Conservation (phyloP, 1,284 basidiomycete genomes). For the Coniferiporia sulphurascens region DNA sequence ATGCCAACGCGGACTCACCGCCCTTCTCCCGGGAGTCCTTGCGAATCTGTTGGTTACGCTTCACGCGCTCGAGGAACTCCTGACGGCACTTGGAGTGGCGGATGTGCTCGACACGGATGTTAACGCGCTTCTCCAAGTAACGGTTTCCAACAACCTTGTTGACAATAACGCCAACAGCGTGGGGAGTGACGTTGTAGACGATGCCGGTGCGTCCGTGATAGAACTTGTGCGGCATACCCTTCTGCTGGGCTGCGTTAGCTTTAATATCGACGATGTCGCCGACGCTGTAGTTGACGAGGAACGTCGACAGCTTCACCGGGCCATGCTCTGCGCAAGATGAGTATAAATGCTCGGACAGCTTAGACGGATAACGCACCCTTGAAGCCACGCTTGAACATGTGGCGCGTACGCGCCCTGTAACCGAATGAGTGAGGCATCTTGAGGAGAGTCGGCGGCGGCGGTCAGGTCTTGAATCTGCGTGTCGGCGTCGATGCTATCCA, state of each 20-base stretch:
- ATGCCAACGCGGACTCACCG: slow-evolving; percentile 38
- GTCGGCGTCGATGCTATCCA: neutral
- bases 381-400: slow-evolving; percentile 99
- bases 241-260: slow-evolving; percentile 98
- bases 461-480: slow-evolving; percentile 24
- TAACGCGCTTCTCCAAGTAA: slow-evolving; percentile 99
- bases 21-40: slow-evolving; percentile 85
- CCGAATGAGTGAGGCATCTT: slow-evolving; percentile 99
- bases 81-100: slow-evolving; percentile 98
- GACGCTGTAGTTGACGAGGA: slow-evolving; percentile 88
- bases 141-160: slow-evolving; percentile 99
- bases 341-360: slow-evolving; percentile 14
- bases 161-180: slow-evolving; percentile 94
- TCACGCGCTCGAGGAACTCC: slow-evolving; percentile 96
- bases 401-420: slow-evolving; percentile 99
- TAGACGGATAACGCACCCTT: slow-evolving; percentile 59
- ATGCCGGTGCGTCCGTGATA: slow-evolving; percentile 96
- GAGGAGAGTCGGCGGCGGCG: slow-evolving; percentile 50
- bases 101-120: slow-evolving; percentile 98
- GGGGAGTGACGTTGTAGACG: slow-evolving; percentile 96
- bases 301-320: slow-evolving; percentile 88
- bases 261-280: slow-evolving; percentile 99
- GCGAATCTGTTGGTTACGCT: slow-evolving; percentile 86
- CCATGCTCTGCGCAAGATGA: slow-evolving; percentile 68
- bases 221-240: slow-evolving; percentile 99